phyloP scores from a whole-genome alignment of 306 rosid species.

The Abrus pulchellus region DNA sequence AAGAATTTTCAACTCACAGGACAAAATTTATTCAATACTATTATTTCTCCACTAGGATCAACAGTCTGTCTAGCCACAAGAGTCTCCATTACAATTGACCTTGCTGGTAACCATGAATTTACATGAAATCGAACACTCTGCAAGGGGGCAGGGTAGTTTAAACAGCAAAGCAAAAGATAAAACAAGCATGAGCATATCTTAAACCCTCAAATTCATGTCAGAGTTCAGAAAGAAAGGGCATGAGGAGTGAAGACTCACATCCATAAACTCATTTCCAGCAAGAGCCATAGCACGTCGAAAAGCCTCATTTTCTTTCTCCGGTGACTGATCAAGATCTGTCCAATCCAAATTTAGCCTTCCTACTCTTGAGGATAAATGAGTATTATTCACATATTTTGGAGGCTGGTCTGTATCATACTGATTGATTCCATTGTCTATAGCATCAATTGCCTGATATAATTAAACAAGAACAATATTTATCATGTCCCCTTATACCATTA shows the following conservation, averaged over 20 bases:
- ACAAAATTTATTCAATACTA: slow-evolving; percentile 82
- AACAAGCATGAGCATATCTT: neutral
- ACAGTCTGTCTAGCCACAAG: slow-evolving; percentile 72
- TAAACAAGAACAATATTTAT: slow-evolving; percentile 35
- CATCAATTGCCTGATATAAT: slow-evolving; percentile 90
- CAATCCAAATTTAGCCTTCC: slow-evolving; percentile 92
- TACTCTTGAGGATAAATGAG: slow-evolving; percentile 93
- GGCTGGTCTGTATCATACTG: slow-evolving; percentile 88
- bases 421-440: slow-evolving; percentile 93
- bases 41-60: slow-evolving; percentile 91
- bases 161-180: slow-evolving; percentile 35
- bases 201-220: neutral
- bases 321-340: slow-evolving; percentile 90
- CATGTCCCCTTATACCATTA: neutral
- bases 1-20: slow-evolving; percentile 75
- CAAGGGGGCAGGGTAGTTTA: slow-evolving; percentile 37
- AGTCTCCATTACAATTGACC: slow-evolving; percentile 86
- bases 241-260: slow-evolving; percentile 58
- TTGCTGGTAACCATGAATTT: slow-evolving; percentile 97
- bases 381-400: slow-evolving; percentile 92
- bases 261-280: slow-evolving; percentile 87
- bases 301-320: slow-evolving; percentile 90
- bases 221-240: neutral
- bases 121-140: slow-evolving; percentile 82
- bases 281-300: slow-evolving; percentile 88